A percentile compares a stretch with the other conserved stretches of the same genome.
These are phyloP conservation scores for Geotrichum carabidarum DNA, from an alignment of 1,139 yeast genomes.

Conservation along the genomic window DNA sequence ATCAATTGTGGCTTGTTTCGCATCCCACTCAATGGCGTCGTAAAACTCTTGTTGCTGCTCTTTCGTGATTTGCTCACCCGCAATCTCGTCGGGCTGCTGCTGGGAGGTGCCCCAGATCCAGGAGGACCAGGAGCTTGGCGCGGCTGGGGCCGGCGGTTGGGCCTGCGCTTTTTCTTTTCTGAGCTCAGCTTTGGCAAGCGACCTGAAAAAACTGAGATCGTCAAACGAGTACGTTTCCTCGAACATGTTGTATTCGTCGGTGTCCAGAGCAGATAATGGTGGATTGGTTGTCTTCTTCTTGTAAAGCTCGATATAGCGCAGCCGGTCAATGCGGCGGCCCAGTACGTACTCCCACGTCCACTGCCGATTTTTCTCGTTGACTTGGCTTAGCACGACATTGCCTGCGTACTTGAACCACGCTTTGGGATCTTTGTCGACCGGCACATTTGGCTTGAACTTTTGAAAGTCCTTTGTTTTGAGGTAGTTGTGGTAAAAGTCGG, in stretches of 20 bases:
- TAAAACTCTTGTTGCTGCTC: slow-evolving; percentile 62
- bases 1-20: slow-evolving; percentile 48
- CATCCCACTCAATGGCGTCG: slow-evolving; percentile 90
- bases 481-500: slow-evolving; percentile 75
- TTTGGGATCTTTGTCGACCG: slow-evolving; percentile 61
- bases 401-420: slow-evolving; percentile 84
- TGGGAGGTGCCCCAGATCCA: slow-evolving; percentile 39
- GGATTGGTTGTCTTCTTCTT: slow-evolving; percentile 39
- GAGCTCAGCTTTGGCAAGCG: slow-evolving; percentile 64
- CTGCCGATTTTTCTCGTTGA: slow-evolving; percentile 69
- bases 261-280: slow-evolving; percentile 38
- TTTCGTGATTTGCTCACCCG: slow-evolving; percentile 34
- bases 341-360: slow-evolving; percentile 88
- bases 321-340: slow-evolving; percentile 65
- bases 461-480: slow-evolving; percentile 70
- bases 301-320: slow-evolving; percentile 64
- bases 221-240: slow-evolving; percentile 64
- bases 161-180: slow-evolving; percentile 46
- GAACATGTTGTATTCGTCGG: slow-evolving; percentile 45
- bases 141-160: slow-evolving; percentile 18
- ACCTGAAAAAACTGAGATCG: slow-evolving; percentile 78
- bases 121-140: slow-evolving; percentile 31
- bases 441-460: slow-evolving; percentile 57
- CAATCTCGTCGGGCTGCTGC: slow-evolving; percentile 29
- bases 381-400: slow-evolving; percentile 63